Conservation (phyloP, 2,329 filamentous ascomycete genomes). For the Sarocladiaceae sp. region DNA sequence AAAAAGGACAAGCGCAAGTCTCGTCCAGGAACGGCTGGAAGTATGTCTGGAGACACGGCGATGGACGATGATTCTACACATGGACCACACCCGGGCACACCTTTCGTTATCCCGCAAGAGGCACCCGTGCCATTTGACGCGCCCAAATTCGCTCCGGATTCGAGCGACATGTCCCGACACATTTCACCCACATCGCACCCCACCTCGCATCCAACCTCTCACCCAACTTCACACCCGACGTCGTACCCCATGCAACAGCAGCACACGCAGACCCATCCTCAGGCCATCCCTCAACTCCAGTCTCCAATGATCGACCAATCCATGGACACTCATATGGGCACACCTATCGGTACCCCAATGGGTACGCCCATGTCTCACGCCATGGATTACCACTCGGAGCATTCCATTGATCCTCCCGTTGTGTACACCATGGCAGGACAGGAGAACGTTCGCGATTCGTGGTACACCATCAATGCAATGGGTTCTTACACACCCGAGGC, state of each 20-base stretch:
- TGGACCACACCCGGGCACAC: conserved; percentile 36
- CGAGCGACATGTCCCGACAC: conserved; percentile 23
- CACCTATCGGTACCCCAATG: conserved; percentile 6
- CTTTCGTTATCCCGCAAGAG: conserved; percentile 35
- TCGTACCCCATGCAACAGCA: conserved; percentile 7
- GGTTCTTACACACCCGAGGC: conserved; percentile 8
- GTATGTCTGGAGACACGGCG: conserved; percentile 13
- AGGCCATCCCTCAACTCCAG: background rate
- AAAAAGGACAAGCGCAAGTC: conserved; percentile 32
- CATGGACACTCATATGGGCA: conserved; percentile 9
- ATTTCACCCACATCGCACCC: background rate
- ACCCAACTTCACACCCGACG: conserved; percentile 5
- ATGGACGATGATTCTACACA: conserved; percentile 28
- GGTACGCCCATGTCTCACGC: background rate
- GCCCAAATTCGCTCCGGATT: conserved; percentile 34
- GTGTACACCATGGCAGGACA: conserved; percentile 12
- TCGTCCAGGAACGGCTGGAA: conserved; percentile 29
- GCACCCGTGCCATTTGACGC: conserved; percentile 32
- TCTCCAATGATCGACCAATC: conserved; percentile 1
- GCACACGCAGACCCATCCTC: background rate
- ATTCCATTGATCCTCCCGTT: conserved; percentile 13
- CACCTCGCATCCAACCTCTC: conserved; percentile 3
- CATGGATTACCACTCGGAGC: conserved; percentile 10
- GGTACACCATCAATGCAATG: conserved; percentile 21
- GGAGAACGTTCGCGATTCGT: conserved; percentile 10